phyloP scores from a whole-genome alignment of 2,329 filamentous ascomycete genomes.

The Cercospora berteroae region DNA sequence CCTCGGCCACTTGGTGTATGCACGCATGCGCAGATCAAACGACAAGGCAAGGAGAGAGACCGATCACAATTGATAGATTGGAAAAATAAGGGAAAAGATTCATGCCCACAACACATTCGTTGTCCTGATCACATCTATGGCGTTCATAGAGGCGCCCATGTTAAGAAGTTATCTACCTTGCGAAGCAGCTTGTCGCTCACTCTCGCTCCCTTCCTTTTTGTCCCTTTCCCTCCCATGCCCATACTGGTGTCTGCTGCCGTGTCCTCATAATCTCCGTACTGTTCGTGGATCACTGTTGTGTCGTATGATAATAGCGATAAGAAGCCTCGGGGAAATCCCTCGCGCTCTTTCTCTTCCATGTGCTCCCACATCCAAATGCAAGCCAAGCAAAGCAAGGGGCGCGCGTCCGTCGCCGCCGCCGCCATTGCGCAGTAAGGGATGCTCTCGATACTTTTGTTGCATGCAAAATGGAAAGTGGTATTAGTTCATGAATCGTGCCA shows the following conservation, averaged over 20 bases:
- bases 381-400: conserved; percentile 2
- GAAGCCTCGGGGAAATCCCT: neutral
- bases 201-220: neutral
- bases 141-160: conserved; percentile 1
- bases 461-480: neutral
- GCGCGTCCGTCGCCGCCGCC: neutral
- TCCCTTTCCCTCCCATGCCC: neutral
- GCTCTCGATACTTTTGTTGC: neutral
- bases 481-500: neutral
- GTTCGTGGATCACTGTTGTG: neutral
- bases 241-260: conserved; percentile 1
- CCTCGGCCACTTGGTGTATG: neutral
- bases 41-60: neutral
- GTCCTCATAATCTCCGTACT: neutral
- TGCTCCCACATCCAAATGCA: neutral
- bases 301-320: neutral
- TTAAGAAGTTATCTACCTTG: neutral
- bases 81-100: too few species aligned
- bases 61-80: too few species aligned
- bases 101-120: too few species aligned
- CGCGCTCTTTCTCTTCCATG: neutral
- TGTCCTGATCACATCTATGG: conserved; percentile 31
- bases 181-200: neutral
- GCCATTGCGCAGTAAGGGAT: conserved; percentile 12
- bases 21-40: neutral